These are phyloP conservation scores for Coniochaeta sp. DNA, from an alignment of 2,329 filamentous ascomycete species.

Conservation along the genomic window DNA sequence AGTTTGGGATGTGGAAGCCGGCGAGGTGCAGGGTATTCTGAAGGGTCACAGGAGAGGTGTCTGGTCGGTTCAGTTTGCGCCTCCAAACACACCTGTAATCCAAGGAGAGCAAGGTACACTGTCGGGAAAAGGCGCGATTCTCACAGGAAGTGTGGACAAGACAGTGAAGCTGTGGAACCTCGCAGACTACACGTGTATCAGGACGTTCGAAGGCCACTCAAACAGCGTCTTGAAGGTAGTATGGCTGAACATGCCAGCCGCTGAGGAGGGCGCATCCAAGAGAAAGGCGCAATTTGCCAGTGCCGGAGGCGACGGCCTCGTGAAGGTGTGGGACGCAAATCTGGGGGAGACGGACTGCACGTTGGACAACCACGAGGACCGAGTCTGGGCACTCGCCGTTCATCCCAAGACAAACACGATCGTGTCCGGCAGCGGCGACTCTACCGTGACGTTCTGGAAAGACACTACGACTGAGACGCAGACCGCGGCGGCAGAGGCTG, in stretches of 20 bases:
- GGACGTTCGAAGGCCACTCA: conserved; percentile 93
- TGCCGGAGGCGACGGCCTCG: conserved; percentile 86
- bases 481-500: conserved; percentile 63
- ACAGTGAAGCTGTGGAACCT: conserved; percentile 94
- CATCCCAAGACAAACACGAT: conserved; percentile 64
- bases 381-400: conserved; percentile 83
- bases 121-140: conserved; percentile 71
- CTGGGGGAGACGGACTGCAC: conserved; percentile 81
- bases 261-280: conserved; percentile 43
- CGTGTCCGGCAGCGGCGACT: conserved; percentile 86
- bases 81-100: conserved; percentile 65
- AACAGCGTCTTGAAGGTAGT: conserved; percentile 91
- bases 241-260: conserved; percentile 60
- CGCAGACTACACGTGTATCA: conserved; percentile 82
- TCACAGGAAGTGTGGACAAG: conserved; percentile 93
- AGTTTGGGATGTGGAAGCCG: conserved; percentile 87
- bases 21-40: conserved; percentile 84
- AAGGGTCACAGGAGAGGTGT: conserved; percentile 91
- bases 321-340: conserved; percentile 92
- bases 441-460: conserved; percentile 90
- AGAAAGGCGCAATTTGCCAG: conserved; percentile 68
- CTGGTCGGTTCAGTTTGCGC: conserved; percentile 90
- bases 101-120: conserved; percentile 65
- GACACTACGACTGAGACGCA: conserved; percentile 82
- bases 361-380: conserved; percentile 92